phyloP scores from a whole-genome alignment of 2,329 filamentous ascomycete genomes.

The Sporothrix sp. region DNA sequence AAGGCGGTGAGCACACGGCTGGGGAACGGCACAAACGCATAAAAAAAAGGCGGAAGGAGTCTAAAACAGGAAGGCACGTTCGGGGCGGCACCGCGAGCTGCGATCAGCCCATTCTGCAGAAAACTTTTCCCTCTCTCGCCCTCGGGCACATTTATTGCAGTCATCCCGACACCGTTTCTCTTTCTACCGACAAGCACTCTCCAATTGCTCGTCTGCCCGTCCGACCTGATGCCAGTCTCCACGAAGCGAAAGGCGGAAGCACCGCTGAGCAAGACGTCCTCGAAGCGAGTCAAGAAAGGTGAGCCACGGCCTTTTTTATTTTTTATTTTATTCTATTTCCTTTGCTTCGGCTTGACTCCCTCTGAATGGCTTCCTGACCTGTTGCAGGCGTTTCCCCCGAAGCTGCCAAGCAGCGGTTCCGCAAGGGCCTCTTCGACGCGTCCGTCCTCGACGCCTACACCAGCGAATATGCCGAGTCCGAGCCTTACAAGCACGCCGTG shows the following conservation, averaged over 20 bases:
- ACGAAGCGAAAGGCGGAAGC: slow-evolving; percentile 35
- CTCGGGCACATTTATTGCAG: neutral
- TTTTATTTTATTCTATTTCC: too few species aligned
- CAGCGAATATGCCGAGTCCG: slow-evolving; percentile 51
- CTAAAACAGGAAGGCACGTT: neutral
- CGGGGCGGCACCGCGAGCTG: neutral
- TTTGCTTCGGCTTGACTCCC: neutral
- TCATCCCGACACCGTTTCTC: neutral
- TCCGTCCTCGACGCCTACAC: slow-evolving; percentile 50
- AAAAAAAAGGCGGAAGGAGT: neutral
- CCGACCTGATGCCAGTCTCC: neutral
- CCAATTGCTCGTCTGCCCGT: neutral
- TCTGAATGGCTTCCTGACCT: neutral
- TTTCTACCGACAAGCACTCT: neutral
- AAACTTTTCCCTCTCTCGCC: slow-evolving; percentile 8
- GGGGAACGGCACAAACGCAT: neutral
- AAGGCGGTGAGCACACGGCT: slow-evolving; percentile 8
- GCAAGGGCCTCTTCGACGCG: slow-evolving; percentile 54
- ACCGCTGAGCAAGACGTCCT: slow-evolving; percentile 33
- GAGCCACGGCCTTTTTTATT: too few species aligned
- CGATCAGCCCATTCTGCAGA: slow-evolving; percentile 12
- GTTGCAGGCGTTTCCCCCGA: slow-evolving; percentile 36
- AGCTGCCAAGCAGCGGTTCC: slow-evolving; percentile 50
- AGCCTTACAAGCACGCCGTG: slow-evolving; percentile 84
- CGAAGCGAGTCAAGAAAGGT: slow-evolving; percentile 43